Conservation (phyloP, 768 basidiomycete species). For the Tremella mesenterica region DNA sequence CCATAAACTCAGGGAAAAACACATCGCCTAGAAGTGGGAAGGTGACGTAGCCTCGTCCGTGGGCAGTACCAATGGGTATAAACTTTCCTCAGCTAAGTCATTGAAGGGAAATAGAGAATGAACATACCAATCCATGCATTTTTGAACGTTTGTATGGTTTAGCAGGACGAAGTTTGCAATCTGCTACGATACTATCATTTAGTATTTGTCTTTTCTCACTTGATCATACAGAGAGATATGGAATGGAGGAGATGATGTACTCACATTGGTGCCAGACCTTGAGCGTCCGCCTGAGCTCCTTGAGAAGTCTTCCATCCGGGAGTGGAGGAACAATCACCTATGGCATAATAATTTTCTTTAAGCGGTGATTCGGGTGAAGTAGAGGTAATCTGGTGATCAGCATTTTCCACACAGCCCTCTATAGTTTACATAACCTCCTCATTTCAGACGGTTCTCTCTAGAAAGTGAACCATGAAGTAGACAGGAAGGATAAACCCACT, state of each 20-base stretch:
- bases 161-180: slow-evolving; percentile 15
- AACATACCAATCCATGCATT: slow-evolving; percentile 70
- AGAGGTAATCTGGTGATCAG: background rate
- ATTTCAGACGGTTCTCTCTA: background rate
- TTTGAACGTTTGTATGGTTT: slow-evolving; percentile 50
- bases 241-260: slow-evolving; percentile 1
- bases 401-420: background rate
- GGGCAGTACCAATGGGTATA: slow-evolving; percentile 20
- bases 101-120: slow-evolving; percentile 32
- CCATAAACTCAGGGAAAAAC: slow-evolving; percentile 86
- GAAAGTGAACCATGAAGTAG: background rate
- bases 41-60: slow-evolving; percentile 18
- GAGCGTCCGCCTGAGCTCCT: slow-evolving; percentile 15
- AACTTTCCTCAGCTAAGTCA: slow-evolving; percentile 4
- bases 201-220: background rate
- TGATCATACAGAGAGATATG: background rate
- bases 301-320: slow-evolving; percentile 34
- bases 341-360: slow-evolving; percentile 28
- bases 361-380: background rate
- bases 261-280: slow-evolving; percentile 22
- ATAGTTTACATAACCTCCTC: background rate
- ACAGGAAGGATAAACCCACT: slow-evolving; percentile 19
- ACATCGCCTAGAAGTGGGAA: slow-evolving; percentile 71
- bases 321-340: slow-evolving; percentile 33
- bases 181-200: slow-evolving; percentile 19